A percentile compares a stretch with the other conserved stretches of the same genome.
Conservation (phyloP, 2,329 filamentous ascomycete genomes). For the Tolypocladium cylindrosporum region DNA sequence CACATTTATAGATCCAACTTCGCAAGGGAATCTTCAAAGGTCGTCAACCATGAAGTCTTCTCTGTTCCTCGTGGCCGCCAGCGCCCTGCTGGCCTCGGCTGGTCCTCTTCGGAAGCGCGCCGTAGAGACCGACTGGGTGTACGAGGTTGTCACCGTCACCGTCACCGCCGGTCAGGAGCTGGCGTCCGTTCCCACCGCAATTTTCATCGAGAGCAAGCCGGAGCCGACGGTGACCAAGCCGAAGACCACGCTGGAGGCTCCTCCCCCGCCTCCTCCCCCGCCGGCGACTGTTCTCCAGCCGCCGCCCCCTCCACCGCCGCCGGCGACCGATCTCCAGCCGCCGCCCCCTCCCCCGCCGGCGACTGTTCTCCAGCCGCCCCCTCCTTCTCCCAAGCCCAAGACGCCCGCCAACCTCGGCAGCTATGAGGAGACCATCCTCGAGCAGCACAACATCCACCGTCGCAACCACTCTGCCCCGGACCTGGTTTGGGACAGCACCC, state of each 20-base stretch:
- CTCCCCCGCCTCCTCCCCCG: not conserved
- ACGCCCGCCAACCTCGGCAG: conserved; percentile 8
- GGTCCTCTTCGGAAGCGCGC: conserved; percentile 31
- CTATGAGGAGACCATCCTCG: conserved; percentile 36
- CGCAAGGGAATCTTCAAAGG: not conserved
- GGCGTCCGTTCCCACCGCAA: conserved; percentile 1
- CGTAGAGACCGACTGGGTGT: conserved; percentile 29
- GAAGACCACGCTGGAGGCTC: not conserved
- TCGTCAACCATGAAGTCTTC: conserved; percentile 39
- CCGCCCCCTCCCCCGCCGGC: not conserved
- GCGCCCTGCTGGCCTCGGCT: conserved; percentile 35
- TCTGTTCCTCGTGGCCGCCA: conserved; percentile 31
- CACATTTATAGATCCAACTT: not conserved
- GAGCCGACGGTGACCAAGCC: not conserved
- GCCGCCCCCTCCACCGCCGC: conserved; percentile 11
- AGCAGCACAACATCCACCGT: conserved; percentile 82
- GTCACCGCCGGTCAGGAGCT: conserved; percentile 25
- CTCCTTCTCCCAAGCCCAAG: conserved; percentile 12
- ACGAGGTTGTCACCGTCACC: conserved; percentile 32
- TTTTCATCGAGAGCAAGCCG: conserved; percentile 4
- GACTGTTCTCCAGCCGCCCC: not conserved
- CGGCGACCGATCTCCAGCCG: no score
- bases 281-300: not conserved
- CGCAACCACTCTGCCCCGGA: conserved; percentile 63
- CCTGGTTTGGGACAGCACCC: conserved; percentile 54